Base-by-base conservation (phyloP, 257 asterid species). In the Solanum chmielewskii region DNA sequence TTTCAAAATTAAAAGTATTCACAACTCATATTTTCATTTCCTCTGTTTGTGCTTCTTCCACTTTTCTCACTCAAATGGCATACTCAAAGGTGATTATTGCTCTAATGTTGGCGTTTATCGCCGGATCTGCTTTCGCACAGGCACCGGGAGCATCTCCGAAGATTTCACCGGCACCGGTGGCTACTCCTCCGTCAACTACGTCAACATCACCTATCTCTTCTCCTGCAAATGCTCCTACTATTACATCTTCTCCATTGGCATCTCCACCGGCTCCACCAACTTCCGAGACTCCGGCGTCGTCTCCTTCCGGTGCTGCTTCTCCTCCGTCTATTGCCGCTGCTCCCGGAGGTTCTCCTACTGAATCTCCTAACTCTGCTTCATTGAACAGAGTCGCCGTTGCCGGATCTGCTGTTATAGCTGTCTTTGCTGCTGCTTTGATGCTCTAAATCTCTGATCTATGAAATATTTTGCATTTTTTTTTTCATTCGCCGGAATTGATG, bases 131-230 rank as follows among this genome's bases (percentile, higher is more conserved):
- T 10, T 59, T 90, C 0, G 88, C 94, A 78, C 94, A 93, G 31
- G 90, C 93, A 62, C 96, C 96, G 11, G 91, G 88, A 83, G 90
- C 90, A 56, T 86, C 94, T 37, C 95, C 95, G 21, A 89, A 31
- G 56, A 77, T n/a, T 4, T 75, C 93, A n/a, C 90, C 91, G 4
- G 31, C 88, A 56, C 90, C 87, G 2, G 49, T 88, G 41, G 89
- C 88, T 0, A 86, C 86, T 4, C 74, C 90, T 1, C 27, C 91
- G 2, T 41, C 90, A 0, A 78, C 87, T 11, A 27, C 44, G 35
- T 3, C 88, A 11, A 52, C 27, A 4, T 37, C 88, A 9, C 92
- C 94, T 18, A 47, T 89, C 49, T 52, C 66, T 7, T 56, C 91
- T 15, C 92, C 94, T 1, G 81, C 93, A 14, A 75, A 88, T 5